A percentile compares a stretch with the other conserved stretches of the same genome.
Conservation (phyloP, 179 eudicot genomes). For the Silene vulgaris region DNA sequence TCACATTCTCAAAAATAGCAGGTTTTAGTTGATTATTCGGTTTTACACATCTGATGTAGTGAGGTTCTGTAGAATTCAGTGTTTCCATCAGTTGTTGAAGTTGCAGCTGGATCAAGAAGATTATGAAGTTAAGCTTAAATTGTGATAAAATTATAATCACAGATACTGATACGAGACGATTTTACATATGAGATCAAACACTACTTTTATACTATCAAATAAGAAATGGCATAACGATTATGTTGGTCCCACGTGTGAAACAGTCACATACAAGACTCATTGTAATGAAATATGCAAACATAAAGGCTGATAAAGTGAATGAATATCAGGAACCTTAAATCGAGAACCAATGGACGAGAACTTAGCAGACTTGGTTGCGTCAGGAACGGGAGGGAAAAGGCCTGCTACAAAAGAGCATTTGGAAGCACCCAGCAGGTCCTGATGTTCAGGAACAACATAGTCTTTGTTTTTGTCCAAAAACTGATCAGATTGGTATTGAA, state of each 20-base stretch:
- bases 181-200: too few relatives aligned
- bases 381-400: constrained; percentile 69
- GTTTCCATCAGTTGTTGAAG: constrained; percentile 87
- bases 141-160: not conserved
- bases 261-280: not conserved
- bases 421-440: constrained; percentile 78
- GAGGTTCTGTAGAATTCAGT: constrained; percentile 89
- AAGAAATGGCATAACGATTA: not conserved
- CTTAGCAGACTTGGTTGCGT: constrained; percentile 76
- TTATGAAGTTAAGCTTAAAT: constrained; percentile 15
- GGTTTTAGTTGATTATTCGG: constrained; percentile 89
- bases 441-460: constrained; percentile 94
- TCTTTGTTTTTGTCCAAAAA: constrained; percentile 96
- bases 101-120: constrained; percentile 63
- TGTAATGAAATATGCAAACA: not conserved
- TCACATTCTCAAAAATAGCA: too few relatives aligned
- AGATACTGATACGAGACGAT: not conserved
- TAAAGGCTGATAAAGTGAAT: constrained; percentile 11
- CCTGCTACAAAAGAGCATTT: constrained; percentile 78
- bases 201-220: too few relatives aligned
- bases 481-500: constrained; percentile 77
- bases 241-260: not conserved
- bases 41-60: constrained; percentile 95
- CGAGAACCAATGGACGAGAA: constrained; percentile 92
- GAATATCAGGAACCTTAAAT: constrained; percentile 51